phyloP scores from a whole-genome alignment of 1,139 yeast genomes.

The Scheffersomyces parashehatae region DNA sequence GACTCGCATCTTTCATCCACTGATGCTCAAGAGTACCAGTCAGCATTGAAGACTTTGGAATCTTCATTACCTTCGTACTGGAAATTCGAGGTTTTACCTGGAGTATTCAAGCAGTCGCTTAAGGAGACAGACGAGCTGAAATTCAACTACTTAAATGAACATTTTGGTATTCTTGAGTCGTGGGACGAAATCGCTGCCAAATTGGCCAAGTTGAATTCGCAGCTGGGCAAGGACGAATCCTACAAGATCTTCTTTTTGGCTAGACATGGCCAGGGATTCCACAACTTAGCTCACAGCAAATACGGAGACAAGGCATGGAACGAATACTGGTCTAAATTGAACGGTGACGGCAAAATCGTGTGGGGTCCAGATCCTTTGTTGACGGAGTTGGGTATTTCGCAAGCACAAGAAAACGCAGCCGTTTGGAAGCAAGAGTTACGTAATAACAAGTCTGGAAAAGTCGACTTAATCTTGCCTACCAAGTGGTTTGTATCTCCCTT shows the following conservation, averaged over 20 bases:
- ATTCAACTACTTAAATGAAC: conserved; percentile 40
- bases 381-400: conserved; percentile 40
- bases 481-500: conserved; percentile 39
- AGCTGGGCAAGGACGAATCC: conserved; percentile 16
- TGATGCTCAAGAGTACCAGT: conserved; percentile 10
- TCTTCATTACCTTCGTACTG: conserved; percentile 18
- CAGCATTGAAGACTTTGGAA: conserved; percentile 4
- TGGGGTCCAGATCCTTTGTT: conserved; percentile 53
- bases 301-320: conserved; percentile 49
- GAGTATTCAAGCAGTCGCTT: conserved; percentile 39
- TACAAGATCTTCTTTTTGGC: conserved; percentile 45
- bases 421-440: conserved; percentile 17
- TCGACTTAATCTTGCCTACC: conserved; percentile 28
- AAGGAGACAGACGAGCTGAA: conserved; percentile 35
- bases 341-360: conserved; percentile 43
- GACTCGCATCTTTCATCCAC: conserved; percentile 11
- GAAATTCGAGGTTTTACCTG: conserved; percentile 41
- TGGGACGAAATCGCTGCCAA: conserved; percentile 34
- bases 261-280: conserved; percentile 51
- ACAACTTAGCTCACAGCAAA: conserved; percentile 42
- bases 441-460: conserved; percentile 21
- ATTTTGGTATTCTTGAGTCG: conserved; percentile 34
- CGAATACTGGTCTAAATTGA: conserved; percentile 41
- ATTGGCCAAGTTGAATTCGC: conserved; percentile 29
- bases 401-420: conserved; percentile 32